Conservation (phyloP, 2,329 filamentous ascomycete species). For the Fulvia fulva region DNA sequence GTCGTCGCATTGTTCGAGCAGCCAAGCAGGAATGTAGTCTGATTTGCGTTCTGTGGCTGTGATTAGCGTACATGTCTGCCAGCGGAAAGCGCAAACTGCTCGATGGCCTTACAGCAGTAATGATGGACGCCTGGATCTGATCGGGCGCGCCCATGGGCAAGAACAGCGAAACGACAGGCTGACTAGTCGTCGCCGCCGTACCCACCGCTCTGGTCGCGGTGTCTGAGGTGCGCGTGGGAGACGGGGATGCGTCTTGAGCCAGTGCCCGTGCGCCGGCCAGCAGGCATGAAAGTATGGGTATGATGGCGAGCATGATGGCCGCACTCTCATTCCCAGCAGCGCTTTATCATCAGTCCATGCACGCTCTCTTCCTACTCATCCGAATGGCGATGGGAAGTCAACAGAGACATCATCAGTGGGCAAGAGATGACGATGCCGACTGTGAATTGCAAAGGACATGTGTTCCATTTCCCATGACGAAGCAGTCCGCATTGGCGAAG, state of each 20-base stretch:
- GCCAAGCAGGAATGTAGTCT: conserved; percentile 27
- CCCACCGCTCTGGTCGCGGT: not conserved
- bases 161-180: conserved; percentile 14
- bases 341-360: not conserved
- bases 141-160: conserved; percentile 18
- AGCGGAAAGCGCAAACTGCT: not conserved
- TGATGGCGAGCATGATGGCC: not conserved
- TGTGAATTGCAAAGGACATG: not conserved
- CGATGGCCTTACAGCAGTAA: conserved; percentile 16
- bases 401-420: not conserved
- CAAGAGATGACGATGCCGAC: not conserved
- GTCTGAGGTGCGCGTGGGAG: not conserved
- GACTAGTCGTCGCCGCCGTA: not conserved
- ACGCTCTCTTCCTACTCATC: not conserved
- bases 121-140: conserved; percentile 20
- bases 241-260: not conserved
- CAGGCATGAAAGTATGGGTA: not conserved
- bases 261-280: not conserved
- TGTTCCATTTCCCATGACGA: not conserved
- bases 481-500: not conserved
- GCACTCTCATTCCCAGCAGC: not conserved
- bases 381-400: not conserved
- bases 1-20: conserved; percentile 17
- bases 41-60: conserved; percentile 15
- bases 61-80: not conserved